Percentiles rank a stretch among this genome's conserved stretches.
phyloP scores from a whole-genome alignment of 768 basidiomycete genomes.

The Boletus subparvulus region DNA sequence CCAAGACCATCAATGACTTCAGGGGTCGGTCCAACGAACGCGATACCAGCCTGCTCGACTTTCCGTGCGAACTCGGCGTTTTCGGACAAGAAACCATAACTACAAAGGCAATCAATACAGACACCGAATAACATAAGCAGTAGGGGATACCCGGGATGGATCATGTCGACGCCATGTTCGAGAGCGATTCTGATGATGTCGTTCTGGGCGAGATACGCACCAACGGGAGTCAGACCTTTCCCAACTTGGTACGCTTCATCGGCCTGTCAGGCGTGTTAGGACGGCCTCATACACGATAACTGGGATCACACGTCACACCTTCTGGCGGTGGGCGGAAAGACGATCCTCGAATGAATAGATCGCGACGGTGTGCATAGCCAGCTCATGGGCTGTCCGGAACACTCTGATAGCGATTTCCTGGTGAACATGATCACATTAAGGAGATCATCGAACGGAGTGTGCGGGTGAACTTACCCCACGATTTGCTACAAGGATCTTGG shows the following conservation, averaged over 20 bases:
- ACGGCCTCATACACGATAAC: conserved; percentile 29
- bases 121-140: background rate
- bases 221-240: conserved; percentile 93
- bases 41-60: conserved; percentile 95
- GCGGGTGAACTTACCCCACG: conserved; percentile 65
- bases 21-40: conserved; percentile 94
- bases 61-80: conserved; percentile 97
- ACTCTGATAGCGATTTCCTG: conserved; percentile 99
- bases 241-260: conserved; percentile 99
- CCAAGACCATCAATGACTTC: conserved; percentile 97
- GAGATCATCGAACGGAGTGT: conserved; percentile 8
- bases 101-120: conserved; percentile 31
- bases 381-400: conserved; percentile 96
- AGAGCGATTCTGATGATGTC: conserved; percentile 96
- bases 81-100: conserved; percentile 97
- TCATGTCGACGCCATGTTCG: conserved; percentile 99
- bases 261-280: conserved; percentile 50
- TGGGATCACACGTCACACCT: conserved; percentile 54
- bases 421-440: conserved; percentile 4
- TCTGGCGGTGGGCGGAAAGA: conserved; percentile 95
- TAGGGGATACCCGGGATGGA: conserved; percentile 83
- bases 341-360: conserved; percentile 98
- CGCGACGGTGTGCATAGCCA: conserved; percentile 98
- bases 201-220: conserved; percentile 94
- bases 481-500: conserved; percentile 91